A percentile compares a stretch with the other conserved stretches of the same genome.
phyloP scores from a whole-genome alignment of 2,329 filamentous ascomycete genomes.

The Aspergillus thermomutatus region DNA sequence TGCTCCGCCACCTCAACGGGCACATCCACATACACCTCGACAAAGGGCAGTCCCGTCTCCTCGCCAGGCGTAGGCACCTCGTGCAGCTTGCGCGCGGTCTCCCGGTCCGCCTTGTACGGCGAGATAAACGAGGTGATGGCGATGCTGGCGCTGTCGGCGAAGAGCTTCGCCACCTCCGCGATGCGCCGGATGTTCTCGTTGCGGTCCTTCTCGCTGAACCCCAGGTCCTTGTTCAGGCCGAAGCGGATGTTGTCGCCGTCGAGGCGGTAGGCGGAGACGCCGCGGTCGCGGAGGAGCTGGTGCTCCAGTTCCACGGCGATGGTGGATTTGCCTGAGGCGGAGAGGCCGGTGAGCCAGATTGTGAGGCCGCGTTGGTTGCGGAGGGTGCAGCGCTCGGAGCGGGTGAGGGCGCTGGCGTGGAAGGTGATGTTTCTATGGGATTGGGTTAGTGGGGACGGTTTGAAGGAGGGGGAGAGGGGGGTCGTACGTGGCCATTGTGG shows the following conservation, averaged over 20 bases:
- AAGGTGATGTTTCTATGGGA: slow-evolving; percentile 44
- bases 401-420: slow-evolving; percentile 43
- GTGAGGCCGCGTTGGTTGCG: slow-evolving; percentile 88
- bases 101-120: slow-evolving; percentile 83
- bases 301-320: slow-evolving; percentile 96
- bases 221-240: slow-evolving; percentile 95
- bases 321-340: slow-evolving; percentile 94
- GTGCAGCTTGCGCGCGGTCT: slow-evolving; percentile 78
- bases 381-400: slow-evolving; percentile 37
- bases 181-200: slow-evolving; percentile 98
- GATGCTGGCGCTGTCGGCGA: slow-evolving; percentile 83
- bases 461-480: background rate
- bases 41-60: slow-evolving; percentile 69
- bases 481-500: slow-evolving; percentile 38
- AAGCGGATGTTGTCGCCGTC: slow-evolving; percentile 99
- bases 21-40: slow-evolving; percentile 92
- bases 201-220: slow-evolving; percentile 87
- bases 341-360: slow-evolving; percentile 96
- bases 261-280: slow-evolving; percentile 81
- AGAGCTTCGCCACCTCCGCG: slow-evolving; percentile 93
- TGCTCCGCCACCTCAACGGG: slow-evolving; percentile 88
- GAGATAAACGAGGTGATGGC: slow-evolving; percentile 97
- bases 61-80: slow-evolving; percentile 57
- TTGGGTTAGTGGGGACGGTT: slow-evolving; percentile 9
- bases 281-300: slow-evolving; percentile 73